Evolutionary conservation across 2,329 filamentous ascomycete species (phyloP).

Genomic region (Xylaria multiplex): DNA sequence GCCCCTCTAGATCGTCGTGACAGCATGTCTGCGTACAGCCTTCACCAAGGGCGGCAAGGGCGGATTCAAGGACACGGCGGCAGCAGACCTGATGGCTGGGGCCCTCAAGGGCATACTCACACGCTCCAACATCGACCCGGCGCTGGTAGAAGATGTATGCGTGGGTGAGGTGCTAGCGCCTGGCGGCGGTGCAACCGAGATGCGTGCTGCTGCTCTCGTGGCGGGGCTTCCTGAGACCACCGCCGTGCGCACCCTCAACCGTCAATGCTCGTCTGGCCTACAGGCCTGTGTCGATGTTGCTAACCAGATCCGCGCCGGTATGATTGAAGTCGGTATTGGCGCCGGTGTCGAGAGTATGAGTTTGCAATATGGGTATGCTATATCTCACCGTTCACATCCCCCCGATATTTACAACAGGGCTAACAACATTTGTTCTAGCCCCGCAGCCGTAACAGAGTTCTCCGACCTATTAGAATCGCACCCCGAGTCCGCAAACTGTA

Average conservation of each 20-base stretch:
- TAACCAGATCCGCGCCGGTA: slow-evolving; percentile 88
- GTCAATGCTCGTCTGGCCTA: slow-evolving; percentile 92
- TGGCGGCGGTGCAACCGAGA: slow-evolving; percentile 95
- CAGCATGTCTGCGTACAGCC: slow-evolving; percentile 88
- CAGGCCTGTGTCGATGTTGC: slow-evolving; percentile 94
- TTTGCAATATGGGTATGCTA: slow-evolving; percentile 81
- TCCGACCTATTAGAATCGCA: slow-evolving; percentile 85
- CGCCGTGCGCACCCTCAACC: slow-evolving; percentile 88
- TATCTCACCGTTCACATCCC: not conserved
- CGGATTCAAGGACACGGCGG: slow-evolving; percentile 92
- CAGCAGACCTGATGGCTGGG: slow-evolving; percentile 84
- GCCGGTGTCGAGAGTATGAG: slow-evolving; percentile 98
- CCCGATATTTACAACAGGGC: not conserved
- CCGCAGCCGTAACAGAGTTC: slow-evolving; percentile 89
- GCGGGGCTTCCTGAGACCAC: slow-evolving; percentile 89
- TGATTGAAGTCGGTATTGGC: slow-evolving; percentile 95
- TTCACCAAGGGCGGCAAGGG: slow-evolving; percentile 95
- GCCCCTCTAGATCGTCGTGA: slow-evolving; percentile 78
- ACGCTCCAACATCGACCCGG: slow-evolving; percentile 88
- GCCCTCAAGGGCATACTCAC: slow-evolving; percentile 83
- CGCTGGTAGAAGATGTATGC: slow-evolving; percentile 88
- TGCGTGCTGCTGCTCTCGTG: slow-evolving; percentile 88
- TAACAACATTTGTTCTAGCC: slow-evolving; percentile 57
- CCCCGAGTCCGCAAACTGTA: slow-evolving; percentile 90
- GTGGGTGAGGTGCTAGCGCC: slow-evolving; percentile 92